Evolutionary conservation across 495 filamentous ascomycete species (phyloP), one percentile per base, ranked within the genome.

Genomic region (Penicillium maclennaniae): DNA sequence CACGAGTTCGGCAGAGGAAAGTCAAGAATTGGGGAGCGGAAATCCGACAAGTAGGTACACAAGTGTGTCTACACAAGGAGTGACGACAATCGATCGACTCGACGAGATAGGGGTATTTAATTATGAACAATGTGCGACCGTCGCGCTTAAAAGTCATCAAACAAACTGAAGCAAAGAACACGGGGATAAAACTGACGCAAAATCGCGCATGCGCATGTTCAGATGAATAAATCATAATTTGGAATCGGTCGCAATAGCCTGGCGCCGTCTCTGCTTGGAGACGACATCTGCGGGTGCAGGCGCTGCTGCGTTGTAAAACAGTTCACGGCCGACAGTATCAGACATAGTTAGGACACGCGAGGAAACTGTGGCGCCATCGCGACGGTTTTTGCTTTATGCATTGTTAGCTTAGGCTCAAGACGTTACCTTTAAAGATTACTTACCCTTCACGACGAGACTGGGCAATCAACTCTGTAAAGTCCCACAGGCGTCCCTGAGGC

Each of bases 331-430:
- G 27, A 86, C 76, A 7, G 60, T 43, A 49, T 91, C 88, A n/a
- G 86, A 84, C 58, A 95, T 78, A 44, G 67, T 67, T 25, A 98
- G 62, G 1, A 98, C 91, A n/a, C 93, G 75, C 0, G 82, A 89
- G 45, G 83, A 85, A 17, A 98, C 92, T 1, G 91, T 96, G 1
- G 87, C 87, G 14, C 91, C 91, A 68, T 98, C 93, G 23, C 93
- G 79, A 14, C 93, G 71, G 69, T 97, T 96, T 82, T 97, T 97
- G 6, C 75, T 78, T 43, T 10, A 12, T 14, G 15, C 12, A 37
- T 52, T 46, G 53, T 58, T 53, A 54, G 45, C 26, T 7, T 9
- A 14, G 12, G 2, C 12, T 20, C 39, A 43, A 34, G 20, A 16
- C 21, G 5, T 27, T 7, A n/a, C 16, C 7, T 15, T 16, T 34